Conservation (phyloP, 169 alveolate species). For the Eimeria necatrix region DNA sequence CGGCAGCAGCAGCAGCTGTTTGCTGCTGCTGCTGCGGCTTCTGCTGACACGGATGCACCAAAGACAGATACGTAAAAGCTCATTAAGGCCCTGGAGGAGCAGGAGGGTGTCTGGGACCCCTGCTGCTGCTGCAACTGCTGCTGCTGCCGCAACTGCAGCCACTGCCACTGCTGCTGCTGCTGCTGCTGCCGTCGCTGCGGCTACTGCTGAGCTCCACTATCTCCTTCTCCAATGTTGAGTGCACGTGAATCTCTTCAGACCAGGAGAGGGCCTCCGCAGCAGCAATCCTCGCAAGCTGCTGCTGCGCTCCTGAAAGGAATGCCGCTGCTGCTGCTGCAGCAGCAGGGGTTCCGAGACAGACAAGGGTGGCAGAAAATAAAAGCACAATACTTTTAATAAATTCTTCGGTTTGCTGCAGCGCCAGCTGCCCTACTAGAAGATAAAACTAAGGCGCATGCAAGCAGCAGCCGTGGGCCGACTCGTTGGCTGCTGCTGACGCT, state of each 20-base stretch:
- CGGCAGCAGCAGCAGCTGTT: slow-evolving; percentile 34
- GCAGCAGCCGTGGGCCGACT: neutral
- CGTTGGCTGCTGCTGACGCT: neutral
- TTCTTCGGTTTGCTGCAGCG: neutral
- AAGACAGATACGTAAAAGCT: neutral
- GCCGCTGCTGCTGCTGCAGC: slow-evolving; percentile 34
- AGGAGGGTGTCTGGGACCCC: neutral
- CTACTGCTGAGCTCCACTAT: neutral
- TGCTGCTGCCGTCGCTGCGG: slow-evolving; percentile 2
- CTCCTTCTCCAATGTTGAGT: neutral
- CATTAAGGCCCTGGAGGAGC: neutral
- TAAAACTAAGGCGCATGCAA: neutral
- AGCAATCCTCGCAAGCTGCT: neutral
- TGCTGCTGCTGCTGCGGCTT: neutral
- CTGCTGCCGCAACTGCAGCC: neutral
- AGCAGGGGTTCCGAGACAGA: neutral
- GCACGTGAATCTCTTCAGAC: no score
- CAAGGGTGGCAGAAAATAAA: neutral
- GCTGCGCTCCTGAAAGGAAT: neutral
- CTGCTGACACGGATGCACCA: neutral
- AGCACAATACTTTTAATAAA: neutral
- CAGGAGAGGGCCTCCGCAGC: neutral
- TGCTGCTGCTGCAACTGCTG: slow-evolving; percentile 2
- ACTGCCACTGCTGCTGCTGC: neutral
- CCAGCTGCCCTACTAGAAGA: neutral